phyloP scores from a whole-genome alignment of 2,329 filamentous ascomycete genomes.

The Colletotrichum cuscutae region DNA sequence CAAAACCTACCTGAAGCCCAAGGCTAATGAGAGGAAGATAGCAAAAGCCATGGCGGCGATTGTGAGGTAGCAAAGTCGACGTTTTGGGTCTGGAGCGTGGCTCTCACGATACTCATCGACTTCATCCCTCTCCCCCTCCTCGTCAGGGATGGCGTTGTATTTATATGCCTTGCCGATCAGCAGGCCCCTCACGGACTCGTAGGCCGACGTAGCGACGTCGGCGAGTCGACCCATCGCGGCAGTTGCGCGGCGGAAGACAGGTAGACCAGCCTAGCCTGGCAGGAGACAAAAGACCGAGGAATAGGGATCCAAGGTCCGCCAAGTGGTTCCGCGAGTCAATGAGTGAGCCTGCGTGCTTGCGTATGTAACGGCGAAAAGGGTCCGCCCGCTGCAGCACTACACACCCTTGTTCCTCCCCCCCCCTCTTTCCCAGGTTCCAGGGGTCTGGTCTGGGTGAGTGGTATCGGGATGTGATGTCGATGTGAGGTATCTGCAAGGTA shows the following conservation, averaged over 20 bases:
- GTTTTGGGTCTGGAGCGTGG: slow-evolving; percentile 34
- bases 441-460: not conserved
- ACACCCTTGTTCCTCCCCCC: slow-evolving; percentile 6
- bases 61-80: slow-evolving; percentile 36
- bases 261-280: not conserved
- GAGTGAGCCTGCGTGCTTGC: not conserved
- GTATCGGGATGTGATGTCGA: slow-evolving; percentile 1
- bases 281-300: not conserved
- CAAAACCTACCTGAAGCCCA: slow-evolving; percentile 15
- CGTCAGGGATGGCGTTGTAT: slow-evolving; percentile 43
- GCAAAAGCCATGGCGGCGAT: slow-evolving; percentile 37
- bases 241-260: not conserved
- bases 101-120: slow-evolving; percentile 16
- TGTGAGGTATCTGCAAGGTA: slow-evolving; percentile 9
- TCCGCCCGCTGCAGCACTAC: slow-evolving; percentile 6
- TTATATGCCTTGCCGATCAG: slow-evolving; percentile 39
- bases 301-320: not conserved
- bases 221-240: slow-evolving; percentile 27
- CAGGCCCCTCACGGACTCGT: slow-evolving; percentile 34
- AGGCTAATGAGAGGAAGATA: slow-evolving; percentile 4
- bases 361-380: not conserved
- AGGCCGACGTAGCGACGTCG: slow-evolving; percentile 26
- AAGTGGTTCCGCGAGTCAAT: slow-evolving; percentile 15
- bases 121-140: slow-evolving; percentile 27
- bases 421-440: not conserved